Percentiles rank a stretch among this genome's conserved stretches.
Evolutionary conservation across 2,329 filamentous ascomycete species (phyloP).

Genomic region (Sarocladiaceae sp.): DNA sequence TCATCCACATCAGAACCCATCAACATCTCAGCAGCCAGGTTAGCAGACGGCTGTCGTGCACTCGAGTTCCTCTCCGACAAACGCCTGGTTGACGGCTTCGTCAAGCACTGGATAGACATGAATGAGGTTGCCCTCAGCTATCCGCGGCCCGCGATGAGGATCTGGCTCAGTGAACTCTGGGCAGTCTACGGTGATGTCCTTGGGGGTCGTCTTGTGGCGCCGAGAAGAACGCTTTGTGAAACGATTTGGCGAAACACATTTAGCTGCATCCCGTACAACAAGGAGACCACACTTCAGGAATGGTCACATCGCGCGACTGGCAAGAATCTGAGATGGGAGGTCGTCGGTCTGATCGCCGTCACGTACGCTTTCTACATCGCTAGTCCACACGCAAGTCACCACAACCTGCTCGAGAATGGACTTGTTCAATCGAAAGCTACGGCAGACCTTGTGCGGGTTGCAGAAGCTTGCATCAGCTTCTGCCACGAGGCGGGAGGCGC

Average conservation of each 20-base stretch:
- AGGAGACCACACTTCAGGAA: not conserved
- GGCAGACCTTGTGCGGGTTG: not conserved
- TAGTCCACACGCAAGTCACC: not conserved
- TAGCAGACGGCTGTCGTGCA: not conserved
- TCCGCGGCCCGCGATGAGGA: not conserved
- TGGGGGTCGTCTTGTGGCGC: not conserved
- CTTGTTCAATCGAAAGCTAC: not conserved
- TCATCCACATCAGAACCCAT: not conserved
- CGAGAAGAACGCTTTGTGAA: not conserved
- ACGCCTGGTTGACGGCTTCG: not conserved
- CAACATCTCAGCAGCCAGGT: not conserved
- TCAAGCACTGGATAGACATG: not conserved
- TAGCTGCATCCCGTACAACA: not conserved
- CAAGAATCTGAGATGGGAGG: not conserved
- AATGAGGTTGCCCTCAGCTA: not conserved
- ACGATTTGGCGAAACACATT: not conserved
- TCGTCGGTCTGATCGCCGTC: not conserved
- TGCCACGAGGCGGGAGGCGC: not conserved
- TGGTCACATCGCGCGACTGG: not conserved
- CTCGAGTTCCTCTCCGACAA: not conserved
- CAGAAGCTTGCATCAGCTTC: not conserved
- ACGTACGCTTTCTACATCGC: not conserved
- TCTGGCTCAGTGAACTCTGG: not conserved
- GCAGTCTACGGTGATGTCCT: not conserved
- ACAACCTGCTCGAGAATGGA: not conserved